A percentile compares a stretch with the other conserved stretches of the same genome.
These are phyloP conservation scores for Cnidoscolus chayamansa DNA, from an alignment of 441 rosid genomes.

Conservation along the genomic window DNA sequence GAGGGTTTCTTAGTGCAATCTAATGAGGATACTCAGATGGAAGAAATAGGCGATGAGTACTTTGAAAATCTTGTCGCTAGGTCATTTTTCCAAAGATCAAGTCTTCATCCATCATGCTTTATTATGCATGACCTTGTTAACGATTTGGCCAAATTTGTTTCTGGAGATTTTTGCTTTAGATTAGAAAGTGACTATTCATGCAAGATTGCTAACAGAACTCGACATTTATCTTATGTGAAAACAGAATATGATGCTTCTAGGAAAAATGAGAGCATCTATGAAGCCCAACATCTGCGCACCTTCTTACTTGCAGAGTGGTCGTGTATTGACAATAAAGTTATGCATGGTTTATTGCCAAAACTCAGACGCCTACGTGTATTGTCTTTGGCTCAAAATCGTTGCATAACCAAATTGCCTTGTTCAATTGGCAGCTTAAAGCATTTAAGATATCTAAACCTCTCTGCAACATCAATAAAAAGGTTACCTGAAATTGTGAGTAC, in stretches of 20 bases:
- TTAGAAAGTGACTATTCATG: constrained; percentile 3
- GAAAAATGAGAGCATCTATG: constrained; percentile 1
- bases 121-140: constrained; percentile 31
- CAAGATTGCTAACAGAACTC: constrained; percentile 10
- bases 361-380: constrained; percentile 1
- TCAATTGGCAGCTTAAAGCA: constrained; percentile 14
- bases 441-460: constrained; percentile 15
- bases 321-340: constrained; percentile 9
- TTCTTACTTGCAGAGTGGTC: constrained; percentile 12
- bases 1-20: constrained; percentile 28
- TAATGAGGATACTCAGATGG: constrained; percentile 7
- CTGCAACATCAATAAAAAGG: constrained; percentile 1
- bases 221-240: constrained; percentile 5
- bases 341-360: constrained; percentile 6
- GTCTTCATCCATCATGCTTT: constrained; percentile 4
- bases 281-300: constrained; percentile 7
- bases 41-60: constrained; percentile 26
- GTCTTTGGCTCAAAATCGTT: constrained; percentile 7
- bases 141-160: constrained; percentile 26
- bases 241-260: not conserved
- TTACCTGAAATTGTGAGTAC: constrained; percentile 10
- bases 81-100: constrained; percentile 28
- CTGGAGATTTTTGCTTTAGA: constrained; percentile 20
- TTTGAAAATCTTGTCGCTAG: constrained; percentile 25
- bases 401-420: constrained; percentile 7